phyloP scores from a whole-genome alignment of 2,329 filamentous ascomycete species.

The Fusarium guadeloupense region DNA sequence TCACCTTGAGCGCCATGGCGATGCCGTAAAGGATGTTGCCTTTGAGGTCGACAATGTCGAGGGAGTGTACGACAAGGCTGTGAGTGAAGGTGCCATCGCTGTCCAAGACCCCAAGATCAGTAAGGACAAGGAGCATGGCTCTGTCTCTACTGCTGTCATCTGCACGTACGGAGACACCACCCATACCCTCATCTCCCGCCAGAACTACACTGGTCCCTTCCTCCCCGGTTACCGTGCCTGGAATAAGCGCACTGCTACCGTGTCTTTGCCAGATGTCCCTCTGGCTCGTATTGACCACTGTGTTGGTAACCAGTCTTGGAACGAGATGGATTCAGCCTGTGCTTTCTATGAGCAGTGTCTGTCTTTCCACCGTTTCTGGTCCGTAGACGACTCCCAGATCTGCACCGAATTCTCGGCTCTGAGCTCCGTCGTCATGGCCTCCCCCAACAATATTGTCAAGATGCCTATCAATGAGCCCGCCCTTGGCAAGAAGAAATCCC shows the following conservation, averaged over 20 bases:
- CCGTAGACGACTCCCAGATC: conserved; percentile 91
- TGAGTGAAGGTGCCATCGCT: conserved; percentile 69
- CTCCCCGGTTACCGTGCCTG: conserved; percentile 80
- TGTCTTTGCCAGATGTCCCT: conserved; percentile 68
- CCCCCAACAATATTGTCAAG: conserved; percentile 85
- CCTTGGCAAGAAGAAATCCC: conserved; percentile 85
- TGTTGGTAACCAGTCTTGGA: conserved; percentile 96
- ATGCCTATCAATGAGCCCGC: conserved; percentile 99
- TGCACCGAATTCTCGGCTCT: conserved; percentile 92
- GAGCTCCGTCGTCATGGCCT: conserved; percentile 90
- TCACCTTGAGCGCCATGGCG: conserved; percentile 87
- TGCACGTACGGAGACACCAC: conserved; percentile 95
- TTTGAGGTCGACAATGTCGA: conserved; percentile 93
- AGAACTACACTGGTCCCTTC: conserved; percentile 77
- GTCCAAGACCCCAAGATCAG: conserved; percentile 67
- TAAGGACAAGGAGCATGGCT: conserved; percentile 69
- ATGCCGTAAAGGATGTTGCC: conserved; percentile 93
- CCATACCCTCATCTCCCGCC: conserved; percentile 85
- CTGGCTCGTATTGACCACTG: conserved; percentile 91
- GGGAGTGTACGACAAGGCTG: conserved; percentile 78
- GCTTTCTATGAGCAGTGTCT: conserved; percentile 86
- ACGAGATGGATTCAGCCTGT: conserved; percentile 77
- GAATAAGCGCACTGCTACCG: conserved; percentile 49
- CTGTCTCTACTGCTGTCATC: conserved; percentile 80
- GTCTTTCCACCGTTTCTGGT: conserved; percentile 97